Evolutionary conservation across 2,329 filamentous ascomycete genomes (phyloP), one percentile per base, ranked within the genome.

Genomic region (Colletotrichum agaves): DNA sequence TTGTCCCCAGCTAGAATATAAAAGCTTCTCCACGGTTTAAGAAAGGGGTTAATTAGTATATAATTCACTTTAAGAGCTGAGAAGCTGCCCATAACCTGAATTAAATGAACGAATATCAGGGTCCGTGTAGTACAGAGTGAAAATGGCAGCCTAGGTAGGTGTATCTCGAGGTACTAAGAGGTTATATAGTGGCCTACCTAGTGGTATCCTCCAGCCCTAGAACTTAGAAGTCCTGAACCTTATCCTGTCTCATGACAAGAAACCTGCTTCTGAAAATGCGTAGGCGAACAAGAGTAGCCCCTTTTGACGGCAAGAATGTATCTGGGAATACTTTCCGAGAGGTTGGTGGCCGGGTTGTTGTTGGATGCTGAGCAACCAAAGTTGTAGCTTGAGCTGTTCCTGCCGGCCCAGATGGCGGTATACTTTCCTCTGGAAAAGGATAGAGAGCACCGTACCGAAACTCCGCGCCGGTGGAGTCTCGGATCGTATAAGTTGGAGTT

Each of bases 401-500:
- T 7, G 5, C 37, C 50, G 8, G 58, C 60, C 57, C 47, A 69
- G 5, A 39, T 46, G 0, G 69, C 61, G 5, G 63, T 47, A 43
- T 69, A 70, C 6, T 47, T 59, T 5, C 61, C 2, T 65, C 33
- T 3, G 41, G 52, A 19, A 71, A 60, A 0, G 69, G 59, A 17
- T 67, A 52, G 8, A 71, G 17, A 1, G 53, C 59, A 5, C 67
- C 69, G 50, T 71, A 71, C 4, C 57, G 62, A 21, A 69, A 55
- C 3, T 31, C 61, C 4, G 19, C 55, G 13, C 57, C 63, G 23
- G 58, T 55, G 13, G 56, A 58, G 33, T 46, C 56, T 0, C 27
- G 49, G n/a, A 67, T 19, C 0, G 52, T 35, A 13, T 69, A 71
- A 10, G 69, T 69, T 71, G 12, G 73, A 74, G 70, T 84, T 87